A percentile compares a stretch with the other conserved stretches of the same genome.
Evolutionary conservation across 768 basidiomycete species (phyloP).

Genomic region (Trametes maxima): DNA sequence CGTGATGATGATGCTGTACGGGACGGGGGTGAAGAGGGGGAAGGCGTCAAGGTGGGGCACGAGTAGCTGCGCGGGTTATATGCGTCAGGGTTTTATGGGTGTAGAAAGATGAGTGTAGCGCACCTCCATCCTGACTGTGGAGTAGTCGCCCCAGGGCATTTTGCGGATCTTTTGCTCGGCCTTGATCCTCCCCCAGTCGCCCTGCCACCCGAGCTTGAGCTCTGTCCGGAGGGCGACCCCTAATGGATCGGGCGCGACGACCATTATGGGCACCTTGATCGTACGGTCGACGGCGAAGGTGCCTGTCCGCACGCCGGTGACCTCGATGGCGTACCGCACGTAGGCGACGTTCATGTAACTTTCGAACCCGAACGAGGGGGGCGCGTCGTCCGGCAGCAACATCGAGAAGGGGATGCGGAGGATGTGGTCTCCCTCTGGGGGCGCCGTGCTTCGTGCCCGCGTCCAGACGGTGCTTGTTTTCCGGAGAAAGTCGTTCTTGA

Average conservation of each 20-base stretch:
- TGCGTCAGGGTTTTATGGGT: not conserved
- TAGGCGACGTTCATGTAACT: slow-evolving; percentile 14
- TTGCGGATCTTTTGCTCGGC: slow-evolving; percentile 18
- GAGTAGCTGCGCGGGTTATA: slow-evolving; percentile 14
- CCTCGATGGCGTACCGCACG: slow-evolving; percentile 28
- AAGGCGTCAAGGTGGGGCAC: slow-evolving; percentile 22
- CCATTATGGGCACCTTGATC: slow-evolving; percentile 13
- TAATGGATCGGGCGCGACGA: slow-evolving; percentile 20
- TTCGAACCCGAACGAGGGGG: slow-evolving; percentile 26
- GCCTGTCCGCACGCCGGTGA: slow-evolving; percentile 24
- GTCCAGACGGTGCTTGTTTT: slow-evolving; percentile 24
- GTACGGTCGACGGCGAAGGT: slow-evolving; percentile 23
- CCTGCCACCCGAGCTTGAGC: slow-evolving; percentile 23
- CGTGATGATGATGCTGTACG: slow-evolving; percentile 25
- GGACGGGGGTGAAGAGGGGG: slow-evolving; percentile 27
- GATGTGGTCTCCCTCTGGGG: slow-evolving; percentile 18
- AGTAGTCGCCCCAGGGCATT: slow-evolving; percentile 26
- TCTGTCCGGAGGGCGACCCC: slow-evolving; percentile 15
- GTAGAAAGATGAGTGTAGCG: not conserved
- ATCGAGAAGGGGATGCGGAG: slow-evolving; percentile 27
- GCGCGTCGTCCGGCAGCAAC: slow-evolving; percentile 18
- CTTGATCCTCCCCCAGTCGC: slow-evolving; percentile 21
- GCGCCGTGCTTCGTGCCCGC: slow-evolving; percentile 7
- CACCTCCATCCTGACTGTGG: slow-evolving; percentile 22
- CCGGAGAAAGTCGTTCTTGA: slow-evolving; percentile 15